These are phyloP conservation scores for Xenosphaeropsis pyriputrescens DNA, from an alignment of 2,329 filamentous ascomycete species.

Conservation along the genomic window DNA sequence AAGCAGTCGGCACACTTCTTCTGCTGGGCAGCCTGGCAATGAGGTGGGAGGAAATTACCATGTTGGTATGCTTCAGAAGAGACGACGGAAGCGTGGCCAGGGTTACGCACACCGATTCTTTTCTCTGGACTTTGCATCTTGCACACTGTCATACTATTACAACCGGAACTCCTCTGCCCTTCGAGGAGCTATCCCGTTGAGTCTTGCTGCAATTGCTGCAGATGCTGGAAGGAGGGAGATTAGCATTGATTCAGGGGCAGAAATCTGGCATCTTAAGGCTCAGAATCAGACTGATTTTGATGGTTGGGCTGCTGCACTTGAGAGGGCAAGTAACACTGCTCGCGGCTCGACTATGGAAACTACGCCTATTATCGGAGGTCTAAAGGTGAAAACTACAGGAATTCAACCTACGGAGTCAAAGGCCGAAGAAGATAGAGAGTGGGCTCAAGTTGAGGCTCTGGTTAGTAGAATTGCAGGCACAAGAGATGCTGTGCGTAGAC, in stretches of 20 bases:
- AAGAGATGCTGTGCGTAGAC: slow-evolving; percentile 70
- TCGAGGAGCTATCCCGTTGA: slow-evolving; percentile 82
- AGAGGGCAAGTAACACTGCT: slow-evolving; percentile 60
- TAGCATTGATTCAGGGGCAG: slow-evolving; percentile 89
- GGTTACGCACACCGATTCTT: slow-evolving; percentile 91
- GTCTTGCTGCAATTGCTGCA: slow-evolving; percentile 77
- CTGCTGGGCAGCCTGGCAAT: slow-evolving; percentile 36
- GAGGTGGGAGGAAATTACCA: slow-evolving; percentile 45
- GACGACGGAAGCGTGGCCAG: slow-evolving; percentile 83
- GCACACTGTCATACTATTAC: slow-evolving; percentile 91
- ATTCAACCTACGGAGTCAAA: slow-evolving; percentile 9
- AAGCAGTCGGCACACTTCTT: slow-evolving; percentile 24
- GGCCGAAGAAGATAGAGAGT: slow-evolving; percentile 61
- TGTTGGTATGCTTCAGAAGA: slow-evolving; percentile 76
- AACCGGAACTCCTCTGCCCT: slow-evolving; percentile 86
- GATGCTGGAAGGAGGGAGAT: slow-evolving; percentile 84
- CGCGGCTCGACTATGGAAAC: slow-evolving; percentile 30
- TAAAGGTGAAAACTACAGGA: slow-evolving; percentile 17
- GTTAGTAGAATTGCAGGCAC: slow-evolving; percentile 79
- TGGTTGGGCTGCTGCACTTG: slow-evolving; percentile 75
- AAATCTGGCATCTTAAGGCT: slow-evolving; percentile 89
- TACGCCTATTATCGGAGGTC: slow-evolving; percentile 12
- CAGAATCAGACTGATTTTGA: slow-evolving; percentile 72
- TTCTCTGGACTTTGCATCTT: slow-evolving; percentile 86
- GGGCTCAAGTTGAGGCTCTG: slow-evolving; percentile 72